Base-by-base conservation (phyloP, 352 stramenopile genomes). In the Phytophthora vignae region DNA sequence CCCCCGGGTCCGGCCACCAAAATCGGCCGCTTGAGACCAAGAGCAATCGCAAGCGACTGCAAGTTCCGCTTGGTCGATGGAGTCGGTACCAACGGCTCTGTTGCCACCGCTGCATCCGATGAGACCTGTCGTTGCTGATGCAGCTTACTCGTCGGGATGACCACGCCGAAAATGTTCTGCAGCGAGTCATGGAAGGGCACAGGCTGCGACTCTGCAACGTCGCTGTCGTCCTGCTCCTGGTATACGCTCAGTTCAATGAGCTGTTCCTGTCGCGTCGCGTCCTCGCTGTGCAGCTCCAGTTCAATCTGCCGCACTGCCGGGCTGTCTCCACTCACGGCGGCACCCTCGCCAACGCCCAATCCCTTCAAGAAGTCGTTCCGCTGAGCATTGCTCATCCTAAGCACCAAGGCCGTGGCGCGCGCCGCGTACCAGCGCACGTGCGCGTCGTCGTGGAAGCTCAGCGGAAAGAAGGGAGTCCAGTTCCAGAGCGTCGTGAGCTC, bases 111-210 rank as follows among this genome's bases (percentile, higher is more conserved):
- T n/a, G 29, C 40, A 55, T 82, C 54, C 38, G 33, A 17, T 14
- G 52, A 42, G 12, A 36, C 31, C 12, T 74, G 29, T n/a, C 55
- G 46, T 40, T 76, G 60, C 31, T 79, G 63, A 17, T 73, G 55
- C 17, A 83, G 70, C n/a, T 76, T 83, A 58, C 84, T 91, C 2
- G 84, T 88, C 22, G 87, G 84, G 11, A 97, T 74, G 25, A 97
- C 67, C 14, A 97, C 88, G 22, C 90, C 90, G 64, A 90, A 95
- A 55, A 97, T 85, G 71, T 93, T 96, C 56, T 81, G 83, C 11
- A 97, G 77, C 29, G 87, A 90, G 9, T 88, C 74, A 42, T 95
- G 88, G 66, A 96, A 90, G 3, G 81, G 76, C 60, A 72, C 52
- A 19, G 60, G 25, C 60, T 71, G 66, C 27, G 31, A 55, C 15